Evolutionary conservation across 1,284 basidiomycete genomes (phyloP), one percentile per base, ranked within the genome.

Genomic region (Hypsizygus ulmarius): DNA sequence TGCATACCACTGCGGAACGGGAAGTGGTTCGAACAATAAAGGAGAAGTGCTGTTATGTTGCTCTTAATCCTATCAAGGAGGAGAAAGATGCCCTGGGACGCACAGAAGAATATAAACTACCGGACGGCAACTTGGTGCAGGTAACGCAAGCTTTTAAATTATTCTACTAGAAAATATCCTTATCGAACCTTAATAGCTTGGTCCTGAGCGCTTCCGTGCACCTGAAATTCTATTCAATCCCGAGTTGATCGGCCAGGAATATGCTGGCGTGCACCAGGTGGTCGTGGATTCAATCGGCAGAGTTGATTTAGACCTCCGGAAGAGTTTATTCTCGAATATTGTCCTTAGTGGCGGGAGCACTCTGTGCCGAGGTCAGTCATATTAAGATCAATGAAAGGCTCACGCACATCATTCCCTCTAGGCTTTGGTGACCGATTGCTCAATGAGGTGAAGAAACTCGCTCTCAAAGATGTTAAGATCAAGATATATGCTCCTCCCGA

Each of bases 401-500:
- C 29, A 12, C 49, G 48, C 32, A 43, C 55, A 46, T 16, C 49
- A 52, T 44, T 14, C 46, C 35, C 34, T 45, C 43, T 60, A 95
- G 93, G 94, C 7, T 99, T 97, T 65, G 97, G 97, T 46, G 97
- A 99, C 71, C 82, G 97, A 42, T 74, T 99, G 51, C 74, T 99
- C 49, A 90, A 91, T 61, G 97, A 99, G 71, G 89, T 97, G 44
- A 98, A 98, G 77, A 94, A 91, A 71, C 74, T 97, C 39, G 92
- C 94, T n/a, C 69, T 98, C 57, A 94, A 97, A 63, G 97, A 99
- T 59, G 84, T 96, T 64, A 98, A 98, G 77, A 94, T 99, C 71
- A 97, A 97, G 75, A 99, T 99, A 62, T 97, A 93, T 60, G 97
- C 97, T 10, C 97, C 97, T 25, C 97, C 97, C n/a, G 97, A 99